phyloP scores from a whole-genome alignment of 495 filamentous ascomycete genomes.

The Rhypophila decipiens region DNA sequence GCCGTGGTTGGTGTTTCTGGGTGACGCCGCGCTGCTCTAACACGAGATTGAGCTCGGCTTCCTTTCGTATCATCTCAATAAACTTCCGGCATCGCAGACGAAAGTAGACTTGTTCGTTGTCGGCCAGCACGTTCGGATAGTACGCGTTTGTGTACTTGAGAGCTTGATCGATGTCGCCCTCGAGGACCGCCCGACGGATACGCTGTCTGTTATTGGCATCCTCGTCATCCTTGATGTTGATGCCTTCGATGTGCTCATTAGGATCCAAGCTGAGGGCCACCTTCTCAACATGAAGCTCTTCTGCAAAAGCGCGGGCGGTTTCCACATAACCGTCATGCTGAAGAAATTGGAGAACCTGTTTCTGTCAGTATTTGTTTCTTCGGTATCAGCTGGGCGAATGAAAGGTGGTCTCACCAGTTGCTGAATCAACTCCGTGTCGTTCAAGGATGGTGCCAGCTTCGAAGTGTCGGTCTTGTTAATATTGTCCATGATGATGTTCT shows the following conservation, averaged over 20 bases:
- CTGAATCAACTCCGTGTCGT: slow-evolving; percentile 75
- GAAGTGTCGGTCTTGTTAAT: slow-evolving; percentile 33
- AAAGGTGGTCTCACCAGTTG: slow-evolving; percentile 41
- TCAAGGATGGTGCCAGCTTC: slow-evolving; percentile 57
- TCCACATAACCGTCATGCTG: slow-evolving; percentile 97
- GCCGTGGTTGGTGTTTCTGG: not conserved
- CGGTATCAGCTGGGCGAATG: not conserved
- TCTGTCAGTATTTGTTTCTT: slow-evolving; percentile 8
- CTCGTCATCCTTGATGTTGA: slow-evolving; percentile 73
- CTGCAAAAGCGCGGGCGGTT: slow-evolving; percentile 79
- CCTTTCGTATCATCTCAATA: slow-evolving; percentile 88
- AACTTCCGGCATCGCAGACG: slow-evolving; percentile 86
- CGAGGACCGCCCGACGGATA: slow-evolving; percentile 82
- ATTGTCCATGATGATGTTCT: slow-evolving; percentile 41
- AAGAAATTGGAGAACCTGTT: slow-evolving; percentile 78
- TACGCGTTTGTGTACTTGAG: slow-evolving; percentile 70
- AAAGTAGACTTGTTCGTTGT: slow-evolving; percentile 88
- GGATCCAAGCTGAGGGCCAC: slow-evolving; percentile 53
- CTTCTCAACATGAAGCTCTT: slow-evolving; percentile 72
- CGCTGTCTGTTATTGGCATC: slow-evolving; percentile 77
- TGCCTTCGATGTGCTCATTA: slow-evolving; percentile 47
- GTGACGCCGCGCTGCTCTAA: slow-evolving; percentile 22
- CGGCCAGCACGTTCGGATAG: slow-evolving; percentile 73
- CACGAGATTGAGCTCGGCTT: slow-evolving; percentile 57
- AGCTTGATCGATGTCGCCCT: slow-evolving; percentile 89